These are phyloP conservation scores for Apiotrichum sp. DNA, from an alignment of 1,284 basidiomycete genomes.

Conservation along the genomic window DNA sequence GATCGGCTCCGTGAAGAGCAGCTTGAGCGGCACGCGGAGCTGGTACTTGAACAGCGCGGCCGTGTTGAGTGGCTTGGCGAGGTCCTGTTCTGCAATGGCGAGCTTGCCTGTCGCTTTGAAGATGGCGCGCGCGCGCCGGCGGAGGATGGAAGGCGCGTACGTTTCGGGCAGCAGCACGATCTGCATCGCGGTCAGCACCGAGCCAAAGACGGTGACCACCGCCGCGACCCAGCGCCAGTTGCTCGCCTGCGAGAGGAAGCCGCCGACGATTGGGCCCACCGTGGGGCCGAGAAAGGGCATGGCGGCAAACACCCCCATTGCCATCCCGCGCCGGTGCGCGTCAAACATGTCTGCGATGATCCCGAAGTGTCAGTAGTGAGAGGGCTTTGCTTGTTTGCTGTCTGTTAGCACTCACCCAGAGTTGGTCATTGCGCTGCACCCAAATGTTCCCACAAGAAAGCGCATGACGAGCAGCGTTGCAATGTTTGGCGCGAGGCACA, in stretches of 20 bases:
- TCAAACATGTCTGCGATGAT: constrained; percentile 47
- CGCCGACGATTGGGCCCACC: constrained; percentile 16
- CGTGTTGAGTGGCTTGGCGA: constrained; percentile 32
- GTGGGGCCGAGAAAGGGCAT: constrained; percentile 44
- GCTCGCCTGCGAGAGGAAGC: constrained; percentile 7
- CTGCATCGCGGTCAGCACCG: constrained; percentile 26
- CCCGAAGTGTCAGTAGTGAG: constrained; percentile 16
- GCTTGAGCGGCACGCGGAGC: constrained; percentile 48
- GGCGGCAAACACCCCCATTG: constrained; percentile 49
- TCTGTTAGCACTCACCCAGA: constrained; percentile 26
- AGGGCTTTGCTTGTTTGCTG: too few relatives aligned
- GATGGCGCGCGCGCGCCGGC: constrained; percentile 31
- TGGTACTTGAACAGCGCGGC: constrained; percentile 27
- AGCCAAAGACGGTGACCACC: constrained; percentile 54
- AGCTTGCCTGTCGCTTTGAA: constrained; percentile 32
- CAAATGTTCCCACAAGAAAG: constrained; percentile 45
- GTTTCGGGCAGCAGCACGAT: constrained; percentile 45
- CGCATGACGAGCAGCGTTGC: constrained; percentile 52
- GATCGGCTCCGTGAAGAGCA: constrained; percentile 62
- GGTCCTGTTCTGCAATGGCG: constrained; percentile 42
- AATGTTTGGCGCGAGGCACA: constrained; percentile 58
- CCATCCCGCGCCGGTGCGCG: constrained; percentile 43
- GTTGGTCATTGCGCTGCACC: constrained; percentile 47
- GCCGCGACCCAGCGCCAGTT: constrained; percentile 56
- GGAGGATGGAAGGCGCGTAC: constrained; percentile 44